Percentiles rank a stretch among this genome's conserved stretches.
phyloP scores from a whole-genome alignment of 1,284 basidiomycete species.

The Rhodotorula sp. region DNA sequence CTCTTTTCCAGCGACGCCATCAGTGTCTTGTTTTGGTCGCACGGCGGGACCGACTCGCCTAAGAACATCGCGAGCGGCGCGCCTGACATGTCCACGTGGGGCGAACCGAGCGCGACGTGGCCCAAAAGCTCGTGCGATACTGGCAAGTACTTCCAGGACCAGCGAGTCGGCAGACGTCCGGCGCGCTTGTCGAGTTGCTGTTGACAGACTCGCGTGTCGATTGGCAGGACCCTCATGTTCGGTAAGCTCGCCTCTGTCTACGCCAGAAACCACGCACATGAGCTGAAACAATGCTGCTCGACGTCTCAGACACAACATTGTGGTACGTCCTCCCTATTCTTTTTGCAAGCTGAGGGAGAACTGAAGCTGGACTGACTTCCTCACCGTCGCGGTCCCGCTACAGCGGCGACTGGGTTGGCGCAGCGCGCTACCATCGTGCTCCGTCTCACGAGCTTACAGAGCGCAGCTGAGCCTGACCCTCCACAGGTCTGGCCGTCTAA shows the following conservation, averaged over 20 bases:
- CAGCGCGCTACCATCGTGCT: background rate
- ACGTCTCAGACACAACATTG: slow-evolving; percentile 9
- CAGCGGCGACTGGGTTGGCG: slow-evolving; percentile 29
- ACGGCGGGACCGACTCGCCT: slow-evolving; percentile 6
- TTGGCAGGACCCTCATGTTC: slow-evolving; percentile 11
- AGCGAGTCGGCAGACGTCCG: background rate
- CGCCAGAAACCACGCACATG: no score
- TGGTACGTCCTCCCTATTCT: background rate
- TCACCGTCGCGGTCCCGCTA: background rate
- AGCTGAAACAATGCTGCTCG: background rate
- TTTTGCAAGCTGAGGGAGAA: no score
- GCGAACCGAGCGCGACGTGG: slow-evolving; percentile 20
- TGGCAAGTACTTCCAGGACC: slow-evolving; percentile 13
- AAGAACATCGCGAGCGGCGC: slow-evolving; percentile 9
- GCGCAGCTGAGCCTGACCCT: background rate
- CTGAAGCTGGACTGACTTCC: background rate
- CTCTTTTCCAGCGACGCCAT: slow-evolving; percentile 12
- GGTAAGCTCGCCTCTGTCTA: background rate
- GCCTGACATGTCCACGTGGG: slow-evolving; percentile 21
- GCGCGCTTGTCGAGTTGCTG: no score
- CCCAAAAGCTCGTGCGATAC: slow-evolving; percentile 8
- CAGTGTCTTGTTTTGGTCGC: slow-evolving; percentile 26
- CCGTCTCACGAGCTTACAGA: background rate
- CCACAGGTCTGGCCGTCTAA: slow-evolving; percentile 1
- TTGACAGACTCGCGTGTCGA: no score